A percentile compares a stretch with the other conserved stretches of the same genome.
Conservation (phyloP, 2,329 filamentous ascomycete species). For the Tolypocladium endophyticum region DNA sequence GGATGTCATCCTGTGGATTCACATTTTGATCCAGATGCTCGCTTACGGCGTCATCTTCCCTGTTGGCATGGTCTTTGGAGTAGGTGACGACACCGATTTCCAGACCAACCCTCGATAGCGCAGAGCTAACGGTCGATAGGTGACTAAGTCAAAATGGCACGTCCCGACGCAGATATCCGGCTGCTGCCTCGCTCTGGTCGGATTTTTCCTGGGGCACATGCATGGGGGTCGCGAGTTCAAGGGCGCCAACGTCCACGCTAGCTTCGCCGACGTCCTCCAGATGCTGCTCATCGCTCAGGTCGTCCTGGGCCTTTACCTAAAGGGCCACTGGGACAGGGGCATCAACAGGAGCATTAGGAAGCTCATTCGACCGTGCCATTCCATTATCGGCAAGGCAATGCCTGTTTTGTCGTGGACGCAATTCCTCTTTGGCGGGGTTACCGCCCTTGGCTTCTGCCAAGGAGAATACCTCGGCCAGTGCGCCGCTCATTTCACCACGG, state of each 20-base stretch:
- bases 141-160: slow-evolving; percentile 85
- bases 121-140: slow-evolving; percentile 33
- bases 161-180: slow-evolving; percentile 76
- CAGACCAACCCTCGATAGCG: no score
- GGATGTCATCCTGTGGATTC: no score
- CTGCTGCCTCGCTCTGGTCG: slow-evolving; percentile 64
- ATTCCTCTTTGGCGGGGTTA: slow-evolving; percentile 94
- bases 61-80: no score
- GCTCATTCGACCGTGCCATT: slow-evolving; percentile 62
- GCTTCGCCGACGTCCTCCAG: slow-evolving; percentile 73
- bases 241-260: slow-evolving; percentile 62
- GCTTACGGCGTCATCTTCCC: no score
- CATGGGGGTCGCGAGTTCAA: slow-evolving; percentile 85
- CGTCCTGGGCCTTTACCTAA: slow-evolving; percentile 77
- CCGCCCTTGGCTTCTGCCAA: slow-evolving; percentile 82
- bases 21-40: no score
- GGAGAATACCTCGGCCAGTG: slow-evolving; percentile 88
- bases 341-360: slow-evolving; percentile 69
- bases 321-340: slow-evolving; percentile 77
- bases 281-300: slow-evolving; percentile 69
- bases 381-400: slow-evolving; percentile 75
- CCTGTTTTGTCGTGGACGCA: slow-evolving; percentile 83
- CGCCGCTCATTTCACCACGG: slow-evolving; percentile 97
- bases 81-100: no score
- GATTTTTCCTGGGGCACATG: slow-evolving; percentile 83